Conservation (phyloP, 164 flowering plant species). For the Dillenia turbinata region DNA sequence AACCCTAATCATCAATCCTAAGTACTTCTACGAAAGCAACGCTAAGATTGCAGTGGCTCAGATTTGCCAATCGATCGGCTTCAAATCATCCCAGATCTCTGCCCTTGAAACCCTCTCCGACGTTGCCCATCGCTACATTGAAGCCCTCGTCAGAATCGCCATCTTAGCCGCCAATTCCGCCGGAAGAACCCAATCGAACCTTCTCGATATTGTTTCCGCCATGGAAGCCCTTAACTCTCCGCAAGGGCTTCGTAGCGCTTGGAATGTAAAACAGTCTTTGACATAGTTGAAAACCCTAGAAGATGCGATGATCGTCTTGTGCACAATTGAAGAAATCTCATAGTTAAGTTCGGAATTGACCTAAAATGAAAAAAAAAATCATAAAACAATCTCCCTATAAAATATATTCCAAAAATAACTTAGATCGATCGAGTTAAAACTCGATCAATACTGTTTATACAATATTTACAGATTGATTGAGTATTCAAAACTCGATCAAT, state of each 20-base stretch:
- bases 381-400: too few relatives aligned
- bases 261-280: slow-evolving; percentile 3
- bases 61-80: slow-evolving; percentile 48
- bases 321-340: slow-evolving; percentile 30
- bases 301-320: slow-evolving; percentile 29
- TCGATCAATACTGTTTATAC: too few relatives aligned
- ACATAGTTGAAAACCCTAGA: slow-evolving; percentile 13
- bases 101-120: slow-evolving; percentile 38
- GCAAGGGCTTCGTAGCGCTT: slow-evolving; percentile 28
- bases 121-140: slow-evolving; percentile 32
- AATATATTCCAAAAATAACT: too few relatives aligned
- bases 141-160: slow-evolving; percentile 26
- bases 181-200: slow-evolving; percentile 40
- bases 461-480: too few relatives aligned
- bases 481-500: too few relatives aligned
- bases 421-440: too few relatives aligned
- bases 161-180: slow-evolving; percentile 21
- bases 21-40: neutral
- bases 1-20: too few relatives aligned
- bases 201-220: slow-evolving; percentile 33
- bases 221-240: slow-evolving; percentile 29
- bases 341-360: too few relatives aligned
- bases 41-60: slow-evolving; percentile 40
- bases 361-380: too few relatives aligned
- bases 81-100: slow-evolving; percentile 14